phyloP scores from a whole-genome alignment of 2,329 filamentous ascomycete genomes.

The Botrytis porri region DNA sequence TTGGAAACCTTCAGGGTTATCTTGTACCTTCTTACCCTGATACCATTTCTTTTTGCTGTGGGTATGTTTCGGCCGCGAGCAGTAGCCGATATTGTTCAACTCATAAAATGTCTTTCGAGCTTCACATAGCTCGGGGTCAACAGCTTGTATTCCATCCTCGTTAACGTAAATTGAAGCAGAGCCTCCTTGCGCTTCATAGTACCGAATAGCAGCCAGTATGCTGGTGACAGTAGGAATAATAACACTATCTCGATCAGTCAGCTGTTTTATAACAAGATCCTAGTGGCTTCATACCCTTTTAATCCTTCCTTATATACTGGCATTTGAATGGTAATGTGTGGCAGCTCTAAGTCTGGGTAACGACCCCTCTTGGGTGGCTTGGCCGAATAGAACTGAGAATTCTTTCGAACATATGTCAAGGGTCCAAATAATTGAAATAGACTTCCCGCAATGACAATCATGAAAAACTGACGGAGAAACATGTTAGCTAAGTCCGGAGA shows the following conservation, averaged over 20 bases:
- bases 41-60: constrained; percentile 22
- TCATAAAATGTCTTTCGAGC: constrained; percentile 54
- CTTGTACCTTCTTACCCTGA: constrained; percentile 19
- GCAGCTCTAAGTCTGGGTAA: constrained; percentile 28
- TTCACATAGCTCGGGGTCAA: constrained; percentile 26
- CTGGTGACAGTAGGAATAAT: constrained; percentile 57
- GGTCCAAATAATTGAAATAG: constrained; percentile 30
- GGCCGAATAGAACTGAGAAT: constrained; percentile 32
- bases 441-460: constrained; percentile 23
- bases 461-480: constrained; percentile 21
- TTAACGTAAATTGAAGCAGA: constrained; percentile 66
- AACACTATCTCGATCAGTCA: constrained; percentile 37
- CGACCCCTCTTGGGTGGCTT: constrained; percentile 39
- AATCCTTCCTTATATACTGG: constrained; percentile 50
- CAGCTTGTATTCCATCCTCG: constrained; percentile 64
- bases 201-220: constrained; percentile 55
- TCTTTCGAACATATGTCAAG: constrained; percentile 25
- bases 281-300: constrained; percentile 21
- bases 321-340: constrained; percentile 48
- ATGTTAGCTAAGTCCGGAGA: constrained; percentile 34
- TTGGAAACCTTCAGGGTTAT: constrained; percentile 42
- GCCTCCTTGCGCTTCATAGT: constrained; percentile 59
- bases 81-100: constrained; percentile 56
- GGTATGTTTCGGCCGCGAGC: constrained; percentile 45
- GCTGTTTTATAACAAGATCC: background rate